phyloP scores from a whole-genome alignment of 345 rosid genomes.

The Citrus maxima region DNA sequence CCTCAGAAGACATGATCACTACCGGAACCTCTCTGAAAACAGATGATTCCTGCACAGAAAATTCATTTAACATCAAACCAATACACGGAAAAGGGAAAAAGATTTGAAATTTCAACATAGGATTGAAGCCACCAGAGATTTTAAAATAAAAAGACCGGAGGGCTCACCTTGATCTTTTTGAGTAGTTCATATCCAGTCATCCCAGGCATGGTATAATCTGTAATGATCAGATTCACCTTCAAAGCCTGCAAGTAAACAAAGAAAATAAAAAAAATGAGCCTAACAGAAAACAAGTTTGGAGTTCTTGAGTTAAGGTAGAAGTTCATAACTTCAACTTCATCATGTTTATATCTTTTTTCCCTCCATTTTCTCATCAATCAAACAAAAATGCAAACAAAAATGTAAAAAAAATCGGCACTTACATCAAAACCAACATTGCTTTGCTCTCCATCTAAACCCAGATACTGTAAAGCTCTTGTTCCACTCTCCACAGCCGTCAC shows the following conservation, averaged over 20 bases:
- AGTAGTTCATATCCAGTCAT: conserved; percentile 83
- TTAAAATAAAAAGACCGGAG: not conserved
- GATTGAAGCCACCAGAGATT: too few relatives aligned
- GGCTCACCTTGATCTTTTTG: conserved; percentile 64
- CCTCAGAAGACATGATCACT: conserved; percentile 87
- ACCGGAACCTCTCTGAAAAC: conserved; percentile 76
- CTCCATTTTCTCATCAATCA: conserved; percentile 18
- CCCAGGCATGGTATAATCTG: conserved; percentile 87
- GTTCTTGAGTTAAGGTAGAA: not conserved
- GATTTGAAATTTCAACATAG: not conserved
- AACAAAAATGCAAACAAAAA: conserved; percentile 6
- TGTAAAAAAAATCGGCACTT: conserved; percentile 11
- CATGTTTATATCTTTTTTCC: not conserved
- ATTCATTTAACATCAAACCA: conserved; percentile 4
- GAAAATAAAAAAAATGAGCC: not conserved
- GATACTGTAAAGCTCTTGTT: conserved; percentile 65
- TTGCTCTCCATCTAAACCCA: conserved; percentile 74
- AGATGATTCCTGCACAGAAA: conserved; percentile 55
- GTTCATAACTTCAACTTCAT: not conserved
- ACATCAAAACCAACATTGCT: conserved; percentile 61
- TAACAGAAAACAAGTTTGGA: not conserved
- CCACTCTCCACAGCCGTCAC: conserved; percentile 77
- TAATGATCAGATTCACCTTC: conserved; percentile 74
- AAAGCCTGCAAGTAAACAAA: conserved; percentile 39
- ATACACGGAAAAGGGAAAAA: not conserved